Base-by-base conservation (phyloP, 352 stramenopile genomes). In the Phytophthora constricta region DNA sequence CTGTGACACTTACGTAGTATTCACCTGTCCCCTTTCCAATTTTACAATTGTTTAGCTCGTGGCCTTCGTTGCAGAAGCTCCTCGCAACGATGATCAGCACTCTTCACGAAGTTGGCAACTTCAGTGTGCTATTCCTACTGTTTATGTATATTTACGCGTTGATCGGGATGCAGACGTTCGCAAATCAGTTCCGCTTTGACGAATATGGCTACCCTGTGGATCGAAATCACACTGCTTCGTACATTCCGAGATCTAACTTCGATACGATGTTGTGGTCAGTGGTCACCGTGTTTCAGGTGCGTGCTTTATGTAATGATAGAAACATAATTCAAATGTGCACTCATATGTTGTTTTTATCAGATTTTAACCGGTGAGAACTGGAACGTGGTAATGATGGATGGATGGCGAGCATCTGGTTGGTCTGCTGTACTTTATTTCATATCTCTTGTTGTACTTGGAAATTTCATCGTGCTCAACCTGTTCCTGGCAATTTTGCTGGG, bases 141-240 rank as follows among this genome's bases (percentile, higher is more conserved):
- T 98, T 98, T 70, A 88, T 98, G 50, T 98, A 97, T 65, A 97
- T 98, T 39, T 98, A 97, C 63, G 79, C 89, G 5, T 68, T 98
- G 13, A 84, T 98, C 26, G 92, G 92, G 42, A 96, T 97, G 86
- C 92, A 98, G 62, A 89, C 96, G 10, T 98, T 98, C 56, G 87
- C 90, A 2, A 98, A 98, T 62, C 72, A 91, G 52, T 86, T 98
- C 52, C 87, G 89, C 20, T 98, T 98, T 60, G 89, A 97, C 45
- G 64, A 74, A 14, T 61, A 80, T 20, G 96, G 82, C 1, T 79
- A 70, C 19, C 73, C 78, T 2, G 67, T 89, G 9, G 58, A 74
- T 23, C 59, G 58, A 16, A 66, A 79, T 20, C 42, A 77, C 17
- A 54, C 54, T 42, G 73, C 54, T 26, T 45, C 62, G 23, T 77